Evolutionary conservation across 2,329 filamentous ascomycete genomes (phyloP), one percentile per base, ranked within the genome.

Genomic region (Fusarium sp.): DNA sequence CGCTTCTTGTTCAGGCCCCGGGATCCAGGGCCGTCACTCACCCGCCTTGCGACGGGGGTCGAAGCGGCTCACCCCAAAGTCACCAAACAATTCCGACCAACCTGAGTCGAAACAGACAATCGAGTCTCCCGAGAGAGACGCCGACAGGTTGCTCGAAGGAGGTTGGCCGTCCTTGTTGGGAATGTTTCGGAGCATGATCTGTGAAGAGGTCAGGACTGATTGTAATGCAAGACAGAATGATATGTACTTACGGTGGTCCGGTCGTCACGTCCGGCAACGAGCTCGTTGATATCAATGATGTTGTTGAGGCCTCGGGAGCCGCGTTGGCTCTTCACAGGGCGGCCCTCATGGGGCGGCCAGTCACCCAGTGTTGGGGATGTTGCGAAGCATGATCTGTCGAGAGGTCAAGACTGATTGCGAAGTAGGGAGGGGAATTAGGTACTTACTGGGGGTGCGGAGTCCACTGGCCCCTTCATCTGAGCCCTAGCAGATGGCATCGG

Each of bases 151-250:
- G 83, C 85, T 97, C 96, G 32, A 98, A 84, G 93, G 91, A 3
- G 87, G 85, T 82, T 94, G 90, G 77, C 94, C 90, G 65, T 97
- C 91, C 77, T 95, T 94, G 84, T 97, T 97, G 5, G 95, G 95
- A 50, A 98, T 96, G 80, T 97, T 98, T 50, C 95, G 92, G 40
- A 98, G 83, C 96, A 98, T 98, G 74, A 50, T 50, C 47, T 50
- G 16, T 33, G 3, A 23, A 23, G 47, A 19, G 30, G 65, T 59
- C 21, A 57, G 49, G 19, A 52, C 33, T 23, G 21, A 8, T 12
- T 9, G 10, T 23, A 25, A 15, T 18, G 28, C 4, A 40, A 15
- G 21, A 6, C 12, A 42, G 40, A 12, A 12, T 50, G 25, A 30
- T 57, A 42, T 60, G 8, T 10, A 83, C 88, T 82, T 84, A 93